phyloP scores from a whole-genome alignment of 257 asterid species.

The Paulownia fortunei region DNA sequence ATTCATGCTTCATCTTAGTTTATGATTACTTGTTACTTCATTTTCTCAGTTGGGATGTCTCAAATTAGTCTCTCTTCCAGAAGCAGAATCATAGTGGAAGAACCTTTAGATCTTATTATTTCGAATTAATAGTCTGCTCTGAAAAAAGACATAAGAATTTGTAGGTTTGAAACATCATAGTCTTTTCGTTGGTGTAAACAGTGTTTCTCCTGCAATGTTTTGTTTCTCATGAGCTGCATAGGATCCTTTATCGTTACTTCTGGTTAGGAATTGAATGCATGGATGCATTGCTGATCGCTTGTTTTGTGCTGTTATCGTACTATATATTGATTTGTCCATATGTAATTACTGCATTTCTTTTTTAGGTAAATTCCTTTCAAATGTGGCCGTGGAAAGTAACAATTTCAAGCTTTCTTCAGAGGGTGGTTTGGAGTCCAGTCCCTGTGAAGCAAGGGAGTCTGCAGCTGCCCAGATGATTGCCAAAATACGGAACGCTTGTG shows the following conservation, averaged over 20 bases:
- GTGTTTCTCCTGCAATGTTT: neutral
- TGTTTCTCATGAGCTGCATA: neutral
- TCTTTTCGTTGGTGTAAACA: neutral
- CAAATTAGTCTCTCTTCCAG: no score
- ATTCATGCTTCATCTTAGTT: neutral
- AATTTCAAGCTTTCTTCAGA: slow-evolving; percentile 11
- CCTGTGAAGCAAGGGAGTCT: slow-evolving; percentile 51
- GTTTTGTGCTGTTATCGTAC: neutral
- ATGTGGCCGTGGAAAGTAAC: slow-evolving; percentile 30
- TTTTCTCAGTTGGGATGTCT: neutral
- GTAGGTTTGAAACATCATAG: neutral
- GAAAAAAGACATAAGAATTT: neutral
- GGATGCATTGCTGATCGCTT: neutral
- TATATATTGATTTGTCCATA: neutral
- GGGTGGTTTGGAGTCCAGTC: slow-evolving; percentile 36
- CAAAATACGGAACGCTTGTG: neutral
- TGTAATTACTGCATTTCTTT: neutral
- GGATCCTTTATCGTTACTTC: neutral
- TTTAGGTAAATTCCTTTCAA: slow-evolving; percentile 45
- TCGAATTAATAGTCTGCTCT: no score
- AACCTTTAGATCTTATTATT: no score
- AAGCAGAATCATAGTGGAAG: no score
- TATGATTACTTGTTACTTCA: neutral
- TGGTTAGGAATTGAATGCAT: no score
- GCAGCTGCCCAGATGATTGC: slow-evolving; percentile 54